Percentiles rank a stretch among this genome's conserved stretches.
Conservation (phyloP, 805 yeast species). For the Kazachstania viticola region DNA sequence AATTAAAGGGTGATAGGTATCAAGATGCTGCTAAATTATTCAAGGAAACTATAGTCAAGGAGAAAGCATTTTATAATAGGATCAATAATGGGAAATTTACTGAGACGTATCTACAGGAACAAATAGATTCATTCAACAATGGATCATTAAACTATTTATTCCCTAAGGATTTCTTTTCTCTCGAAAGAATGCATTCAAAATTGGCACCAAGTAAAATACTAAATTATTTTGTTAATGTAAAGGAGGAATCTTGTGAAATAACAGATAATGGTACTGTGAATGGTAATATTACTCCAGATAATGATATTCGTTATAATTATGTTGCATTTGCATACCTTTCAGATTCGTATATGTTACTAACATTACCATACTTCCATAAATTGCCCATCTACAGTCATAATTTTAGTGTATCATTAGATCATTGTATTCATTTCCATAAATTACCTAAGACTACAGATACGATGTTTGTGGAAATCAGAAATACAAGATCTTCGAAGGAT, state of each 20-base stretch:
- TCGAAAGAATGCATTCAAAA: too few relatives aligned
- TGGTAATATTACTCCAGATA: conserved; percentile 11
- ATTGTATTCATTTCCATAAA: conserved; percentile 53
- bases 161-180: conserved; percentile 27
- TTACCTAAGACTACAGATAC: conserved; percentile 35
- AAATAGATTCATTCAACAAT: conserved; percentile 25
- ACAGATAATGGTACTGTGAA: neutral
- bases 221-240: conserved; percentile 19
- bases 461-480: conserved; percentile 38
- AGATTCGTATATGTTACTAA: conserved; percentile 43
- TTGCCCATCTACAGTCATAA: conserved; percentile 35
- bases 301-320: conserved; percentile 32
- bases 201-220: conserved; percentile 8
- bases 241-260: conserved; percentile 3
- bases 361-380: conserved; percentile 41
- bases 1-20: conserved; percentile 15
- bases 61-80: neutral
- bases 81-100: neutral
- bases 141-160: conserved; percentile 27
- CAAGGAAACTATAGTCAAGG: conserved; percentile 8
- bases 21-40: conserved; percentile 14
- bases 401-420: conserved; percentile 54
- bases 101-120: conserved; percentile 2
- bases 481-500: conserved; percentile 39
- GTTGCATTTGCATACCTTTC: conserved; percentile 49